Evolutionary conservation across 495 filamentous ascomycete species (phyloP), one percentile per base, ranked within the genome.

Genomic region (Podospora pseudocomata): DNA sequence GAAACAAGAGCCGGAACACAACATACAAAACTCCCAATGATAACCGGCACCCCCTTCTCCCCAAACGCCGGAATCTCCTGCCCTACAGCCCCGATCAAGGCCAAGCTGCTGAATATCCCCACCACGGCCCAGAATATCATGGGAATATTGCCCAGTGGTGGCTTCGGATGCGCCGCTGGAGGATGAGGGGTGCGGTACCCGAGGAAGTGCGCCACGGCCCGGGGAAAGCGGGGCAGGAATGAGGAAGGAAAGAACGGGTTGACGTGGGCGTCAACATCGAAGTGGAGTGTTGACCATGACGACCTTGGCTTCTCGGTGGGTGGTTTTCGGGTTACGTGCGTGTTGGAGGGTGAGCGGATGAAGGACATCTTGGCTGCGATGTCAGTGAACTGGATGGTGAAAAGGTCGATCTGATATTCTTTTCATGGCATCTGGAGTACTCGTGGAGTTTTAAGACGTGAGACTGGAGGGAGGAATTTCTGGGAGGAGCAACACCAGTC

Each of bases 241-340:
- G 82, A 80, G 0, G 79, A 69, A 1, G 88, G 88, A 54, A 92
- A 64, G 67, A 87, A 77, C 0, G 82, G 87, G 73, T 91, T 90
- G 15, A 93, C 68, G 71, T 85, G 84, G 11, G 73, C 75, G 78
- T 93, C 91, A 59, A 93, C 84, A 73, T 91, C 86, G 76, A 92
- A 82, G 72, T 91, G 73, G 76, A 79, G 80, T 63, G 73, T 65
- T 26, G 71, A 68, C 18, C 69, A 74, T 2, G 63, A 65, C 19
- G 65, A 39, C 23, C 55, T 65, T 9, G 59, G 39, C 6, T 64
- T 61, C 26, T 54, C 44, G 27, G 63, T 34, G 3, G 34, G 23
- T 6, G 23, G 27, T 59, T 30, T 65, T 57, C 28, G 28, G 60
- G 28, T 32, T 61, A 39, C 60, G 9, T 15, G 27, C 7, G 26